Conservation (phyloP, 2,329 filamentous ascomycete species). For the Botrytis tulipae region DNA sequence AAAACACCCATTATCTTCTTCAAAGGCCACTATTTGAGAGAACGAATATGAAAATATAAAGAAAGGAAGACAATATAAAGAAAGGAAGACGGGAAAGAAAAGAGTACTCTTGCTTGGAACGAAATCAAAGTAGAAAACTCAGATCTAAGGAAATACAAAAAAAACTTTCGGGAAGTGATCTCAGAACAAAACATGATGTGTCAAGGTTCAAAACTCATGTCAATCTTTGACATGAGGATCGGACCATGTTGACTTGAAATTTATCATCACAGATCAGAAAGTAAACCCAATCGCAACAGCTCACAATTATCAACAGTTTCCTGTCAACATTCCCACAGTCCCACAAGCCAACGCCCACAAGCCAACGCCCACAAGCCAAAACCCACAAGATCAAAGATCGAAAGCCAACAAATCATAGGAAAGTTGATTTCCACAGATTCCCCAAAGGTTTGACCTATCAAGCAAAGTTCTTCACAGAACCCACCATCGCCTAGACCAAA, state of each 20-base stretch:
- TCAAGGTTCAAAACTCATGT: slow-evolving; percentile 1
- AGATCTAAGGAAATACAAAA: background rate
- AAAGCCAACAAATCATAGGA: background rate
- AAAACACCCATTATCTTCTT: background rate
- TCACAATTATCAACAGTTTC: no score
- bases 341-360: background rate
- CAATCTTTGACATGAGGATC: background rate
- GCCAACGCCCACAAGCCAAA: background rate
- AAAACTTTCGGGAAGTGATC: background rate
- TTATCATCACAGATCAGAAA: slow-evolving; percentile 3
- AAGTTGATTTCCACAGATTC: background rate
- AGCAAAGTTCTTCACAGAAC: background rate
- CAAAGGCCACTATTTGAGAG: no score
- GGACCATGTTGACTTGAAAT: background rate
- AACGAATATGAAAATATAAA: background rate
- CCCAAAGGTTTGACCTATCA: background rate
- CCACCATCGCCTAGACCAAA: background rate
- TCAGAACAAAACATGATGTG: background rate
- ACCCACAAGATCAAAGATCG: background rate
- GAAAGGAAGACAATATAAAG: no score
- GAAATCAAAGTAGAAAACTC: background rate
- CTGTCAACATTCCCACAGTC: background rate
- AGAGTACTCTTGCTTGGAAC: background rate
- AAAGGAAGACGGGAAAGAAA: no score
- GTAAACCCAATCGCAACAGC: background rate